phyloP scores from a whole-genome alignment of 2,329 filamentous ascomycete genomes.

The Calonectria crousiana region DNA sequence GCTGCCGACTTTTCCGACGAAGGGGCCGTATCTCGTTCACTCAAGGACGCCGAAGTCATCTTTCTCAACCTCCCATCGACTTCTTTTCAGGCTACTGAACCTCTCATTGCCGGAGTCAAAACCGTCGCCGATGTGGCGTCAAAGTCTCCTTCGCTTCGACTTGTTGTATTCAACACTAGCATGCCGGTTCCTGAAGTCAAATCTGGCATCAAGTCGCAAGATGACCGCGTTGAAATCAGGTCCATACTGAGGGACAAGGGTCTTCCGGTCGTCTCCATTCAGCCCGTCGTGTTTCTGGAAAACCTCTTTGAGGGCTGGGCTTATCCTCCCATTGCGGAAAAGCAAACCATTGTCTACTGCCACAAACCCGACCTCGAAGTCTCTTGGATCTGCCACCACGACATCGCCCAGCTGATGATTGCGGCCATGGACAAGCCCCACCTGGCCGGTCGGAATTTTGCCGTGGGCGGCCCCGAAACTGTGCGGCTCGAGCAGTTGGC shows the following conservation, averaged over 20 bases:
- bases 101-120: neutral
- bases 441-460: conserved; percentile 50
- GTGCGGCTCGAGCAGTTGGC: neutral
- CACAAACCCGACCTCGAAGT: conserved; percentile 52
- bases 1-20: neutral
- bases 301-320: neutral
- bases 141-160: neutral
- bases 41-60: neutral
- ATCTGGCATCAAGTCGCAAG: neutral
- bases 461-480: neutral
- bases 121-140: neutral
- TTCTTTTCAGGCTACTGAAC: neutral
- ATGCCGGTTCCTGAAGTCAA: neutral
- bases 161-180: neutral
- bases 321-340: conserved; percentile 6
- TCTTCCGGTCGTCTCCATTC: neutral
- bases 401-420: conserved; percentile 54
- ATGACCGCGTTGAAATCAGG: neutral
- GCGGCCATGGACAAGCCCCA: conserved; percentile 48
- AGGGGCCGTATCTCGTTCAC: neutral
- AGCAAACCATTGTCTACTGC: conserved; percentile 52
- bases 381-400: conserved; percentile 55
- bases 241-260: neutral
- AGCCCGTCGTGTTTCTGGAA: neutral
- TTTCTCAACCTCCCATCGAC: neutral